Evolutionary conservation across 306 rosid species (phyloP).

Genomic region (Cicer bijugum): DNA sequence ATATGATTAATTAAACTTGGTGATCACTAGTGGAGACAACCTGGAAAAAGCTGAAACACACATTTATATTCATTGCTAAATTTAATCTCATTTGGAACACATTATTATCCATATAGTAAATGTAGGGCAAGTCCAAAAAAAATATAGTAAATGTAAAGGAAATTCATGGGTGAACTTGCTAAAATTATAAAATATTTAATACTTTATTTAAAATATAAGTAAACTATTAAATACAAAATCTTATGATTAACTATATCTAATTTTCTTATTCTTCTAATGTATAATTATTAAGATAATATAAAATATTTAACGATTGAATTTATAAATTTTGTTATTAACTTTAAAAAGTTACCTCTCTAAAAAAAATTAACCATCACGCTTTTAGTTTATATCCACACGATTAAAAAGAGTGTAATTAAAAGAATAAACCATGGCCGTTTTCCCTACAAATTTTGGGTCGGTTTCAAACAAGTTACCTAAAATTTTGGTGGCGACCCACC

Average conservation of each 20-base stretch:
- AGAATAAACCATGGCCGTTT: constrained; percentile 3
- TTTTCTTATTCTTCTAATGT: neutral
- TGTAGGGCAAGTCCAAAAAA: neutral
- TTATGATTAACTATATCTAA: too few relatives aligned
- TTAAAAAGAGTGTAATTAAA: neutral
- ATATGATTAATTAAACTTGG: constrained; percentile 44
- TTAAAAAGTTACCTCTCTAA: too few relatives aligned
- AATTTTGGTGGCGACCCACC: constrained; percentile 42
- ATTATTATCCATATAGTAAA: neutral
- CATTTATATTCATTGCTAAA: constrained; percentile 29
- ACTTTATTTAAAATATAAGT: too few relatives aligned
- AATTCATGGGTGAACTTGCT: too few relatives aligned
- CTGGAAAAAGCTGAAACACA: constrained; percentile 51
- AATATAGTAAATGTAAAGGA: too few relatives aligned
- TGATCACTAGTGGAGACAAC: constrained; percentile 63
- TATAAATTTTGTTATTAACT: too few relatives aligned
- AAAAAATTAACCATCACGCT: too few relatives aligned
- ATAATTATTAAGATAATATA: neutral
- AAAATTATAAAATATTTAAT: too few relatives aligned
- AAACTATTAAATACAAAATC: too few relatives aligned
- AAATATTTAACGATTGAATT: too few relatives aligned
- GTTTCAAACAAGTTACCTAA: constrained; percentile 47
- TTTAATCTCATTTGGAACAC: constrained; percentile 40
- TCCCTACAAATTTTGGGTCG: constrained; percentile 28
- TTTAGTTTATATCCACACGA: neutral